A percentile compares a stretch with the other conserved stretches of the same genome.
phyloP scores from a whole-genome alignment of 1,284 basidiomycete species.

The Austroboletus niveus region DNA sequence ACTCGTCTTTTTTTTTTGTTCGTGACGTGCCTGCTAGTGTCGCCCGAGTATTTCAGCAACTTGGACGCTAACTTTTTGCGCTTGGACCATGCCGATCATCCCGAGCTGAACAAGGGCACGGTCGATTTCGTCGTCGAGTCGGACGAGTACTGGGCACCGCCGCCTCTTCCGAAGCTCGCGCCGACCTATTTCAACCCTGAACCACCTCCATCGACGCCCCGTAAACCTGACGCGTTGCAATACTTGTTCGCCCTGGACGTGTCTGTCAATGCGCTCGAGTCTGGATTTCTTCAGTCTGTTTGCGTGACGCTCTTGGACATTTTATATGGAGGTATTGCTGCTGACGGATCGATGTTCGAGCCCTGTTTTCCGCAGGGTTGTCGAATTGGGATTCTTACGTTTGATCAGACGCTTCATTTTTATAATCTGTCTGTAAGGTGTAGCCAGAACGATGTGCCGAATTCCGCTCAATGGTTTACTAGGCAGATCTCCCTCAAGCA shows the following conservation, averaged over 20 bases:
- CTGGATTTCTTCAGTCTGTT: constrained; percentile 73
- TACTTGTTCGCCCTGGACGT: constrained; percentile 93
- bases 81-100: constrained; percentile 80
- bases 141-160: constrained; percentile 85
- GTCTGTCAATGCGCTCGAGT: constrained; percentile 66
- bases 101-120: constrained; percentile 89
- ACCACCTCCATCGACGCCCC: constrained; percentile 44
- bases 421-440: constrained; percentile 82
- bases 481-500: constrained; percentile 59
- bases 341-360: constrained; percentile 41
- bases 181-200: constrained; percentile 52
- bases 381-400: constrained; percentile 81
- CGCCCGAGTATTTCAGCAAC: constrained; percentile 83
- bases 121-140: constrained; percentile 85
- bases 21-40: constrained; percentile 49
- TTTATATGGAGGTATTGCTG: constrained; percentile 63
- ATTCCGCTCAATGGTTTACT: constrained; percentile 13
- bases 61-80: constrained; percentile 81
- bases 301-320: constrained; percentile 66
- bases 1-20: not conserved
- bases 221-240: constrained; percentile 68
- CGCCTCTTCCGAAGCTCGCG: constrained; percentile 53
- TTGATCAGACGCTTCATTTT: constrained; percentile 84
- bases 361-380: constrained; percentile 54
- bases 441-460: constrained; percentile 20